phyloP scores from a whole-genome alignment of 2,329 filamentous ascomycete species.

The Tolypocladium pustulatum region DNA sequence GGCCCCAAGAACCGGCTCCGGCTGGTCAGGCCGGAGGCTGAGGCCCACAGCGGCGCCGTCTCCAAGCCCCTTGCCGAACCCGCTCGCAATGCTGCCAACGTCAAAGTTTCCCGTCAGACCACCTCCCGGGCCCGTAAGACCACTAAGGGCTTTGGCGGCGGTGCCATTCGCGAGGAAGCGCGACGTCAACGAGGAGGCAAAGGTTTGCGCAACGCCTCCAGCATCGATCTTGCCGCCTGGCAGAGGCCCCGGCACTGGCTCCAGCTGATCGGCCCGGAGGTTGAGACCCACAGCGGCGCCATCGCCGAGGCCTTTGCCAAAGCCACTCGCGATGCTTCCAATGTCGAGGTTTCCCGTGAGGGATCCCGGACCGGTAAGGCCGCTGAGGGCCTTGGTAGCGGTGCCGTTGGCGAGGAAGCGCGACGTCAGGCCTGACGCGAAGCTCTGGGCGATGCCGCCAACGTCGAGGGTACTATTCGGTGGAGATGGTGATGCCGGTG shows the following conservation, averaged over 20 bases:
- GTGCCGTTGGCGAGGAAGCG: background rate
- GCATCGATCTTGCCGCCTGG: background rate
- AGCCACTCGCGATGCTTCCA: background rate
- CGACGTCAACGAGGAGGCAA: background rate
- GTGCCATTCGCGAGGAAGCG: background rate
- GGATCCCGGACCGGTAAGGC: background rate
- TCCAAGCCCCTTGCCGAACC: background rate
- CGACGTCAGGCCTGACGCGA: background rate
- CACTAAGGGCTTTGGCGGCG: background rate
- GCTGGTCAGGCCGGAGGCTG: background rate
- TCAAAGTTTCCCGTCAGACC: background rate
- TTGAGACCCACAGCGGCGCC: background rate
- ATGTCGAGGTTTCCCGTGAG: background rate
- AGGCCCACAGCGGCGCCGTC: background rate
- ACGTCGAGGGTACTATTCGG: background rate
- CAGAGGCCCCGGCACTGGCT: background rate
- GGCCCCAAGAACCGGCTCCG: background rate
- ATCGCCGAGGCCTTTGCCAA: constrained; percentile 6
- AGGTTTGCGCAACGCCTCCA: constrained; percentile 3
- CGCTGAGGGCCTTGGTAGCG: background rate
- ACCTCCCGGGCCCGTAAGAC: background rate
- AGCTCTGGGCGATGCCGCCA: constrained; percentile 3
- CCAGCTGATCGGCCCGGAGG: background rate
- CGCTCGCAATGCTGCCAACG: background rate
- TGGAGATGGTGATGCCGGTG: background rate